A percentile compares a stretch with the other conserved stretches of the same genome.
These are phyloP conservation scores for Aspergillus niger DNA, from an alignment of 2,329 filamentous ascomycete species.

Conservation along the genomic window DNA sequence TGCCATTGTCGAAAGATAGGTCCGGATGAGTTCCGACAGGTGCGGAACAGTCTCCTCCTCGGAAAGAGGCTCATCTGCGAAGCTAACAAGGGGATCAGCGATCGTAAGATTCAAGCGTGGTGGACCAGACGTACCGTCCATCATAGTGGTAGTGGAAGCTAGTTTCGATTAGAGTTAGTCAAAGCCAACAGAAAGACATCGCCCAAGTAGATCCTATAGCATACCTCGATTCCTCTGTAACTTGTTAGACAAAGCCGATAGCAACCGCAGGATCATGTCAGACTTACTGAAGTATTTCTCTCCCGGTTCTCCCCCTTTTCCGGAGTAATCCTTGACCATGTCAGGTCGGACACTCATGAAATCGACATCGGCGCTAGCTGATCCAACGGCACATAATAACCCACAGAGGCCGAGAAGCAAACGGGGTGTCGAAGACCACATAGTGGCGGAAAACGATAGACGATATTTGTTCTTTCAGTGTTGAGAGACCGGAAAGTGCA, in stretches of 20 bases:
- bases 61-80: conserved; percentile 50
- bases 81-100: conserved; percentile 39
- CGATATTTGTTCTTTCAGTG: neutral
- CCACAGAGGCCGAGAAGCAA: conserved; percentile 23
- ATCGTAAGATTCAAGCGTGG: neutral
- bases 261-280: conserved; percentile 13
- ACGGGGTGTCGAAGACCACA: conserved; percentile 23
- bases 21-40: conserved; percentile 55
- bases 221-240: conserved; percentile 48
- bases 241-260: conserved; percentile 6
- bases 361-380: conserved; percentile 38
- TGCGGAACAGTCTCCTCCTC: conserved; percentile 51
- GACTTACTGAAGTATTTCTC: conserved; percentile 55
- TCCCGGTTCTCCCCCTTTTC: conserved; percentile 40
- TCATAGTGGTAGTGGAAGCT: conserved; percentile 60
- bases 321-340: conserved; percentile 44
- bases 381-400: conserved; percentile 18
- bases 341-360: conserved; percentile 48
- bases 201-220: conserved; percentile 15
- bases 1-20: conserved; percentile 60
- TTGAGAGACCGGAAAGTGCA: conserved; percentile 7
- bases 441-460: conserved; percentile 12
- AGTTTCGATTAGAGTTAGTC: conserved; percentile 5
- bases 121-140: conserved; percentile 42
- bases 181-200: conserved; percentile 8